These are phyloP conservation scores for sunflower (Helianthus annuus) DNA, from an alignment of 129 eudicot genomes.

Conservation along the genomic window DNA sequence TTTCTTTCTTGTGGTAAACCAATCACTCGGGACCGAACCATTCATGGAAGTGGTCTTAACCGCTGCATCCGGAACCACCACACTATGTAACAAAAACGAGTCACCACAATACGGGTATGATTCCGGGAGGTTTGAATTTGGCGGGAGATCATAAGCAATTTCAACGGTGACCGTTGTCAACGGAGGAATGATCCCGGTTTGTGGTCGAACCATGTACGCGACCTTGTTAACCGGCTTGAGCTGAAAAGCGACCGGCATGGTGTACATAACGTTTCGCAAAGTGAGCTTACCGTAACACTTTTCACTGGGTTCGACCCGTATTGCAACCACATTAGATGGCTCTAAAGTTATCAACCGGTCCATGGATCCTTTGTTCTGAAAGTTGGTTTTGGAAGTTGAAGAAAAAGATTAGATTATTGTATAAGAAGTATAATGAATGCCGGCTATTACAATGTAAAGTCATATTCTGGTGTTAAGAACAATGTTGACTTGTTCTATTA, in stretches of 20 bases:
- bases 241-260: conserved; percentile 82
- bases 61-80: conserved; percentile 74
- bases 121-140: conserved; percentile 48
- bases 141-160: conserved; percentile 43
- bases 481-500: conserved; percentile 73
- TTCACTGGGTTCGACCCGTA: conserved; percentile 57
- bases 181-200: conserved; percentile 68
- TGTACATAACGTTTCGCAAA: conserved; percentile 73
- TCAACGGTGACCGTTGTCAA: conserved; percentile 50
- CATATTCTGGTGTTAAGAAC: conserved; percentile 52
- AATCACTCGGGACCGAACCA: conserved; percentile 61
- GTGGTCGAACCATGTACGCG: conserved; percentile 52
- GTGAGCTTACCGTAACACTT: conserved; percentile 56
- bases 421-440: conserved; percentile 27
- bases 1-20: conserved; percentile 76
- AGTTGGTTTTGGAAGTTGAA: conserved; percentile 25
- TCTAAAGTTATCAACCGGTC: conserved; percentile 69
- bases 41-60: conserved; percentile 43
- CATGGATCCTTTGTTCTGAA: conserved; percentile 33
- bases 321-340: conserved; percentile 65
- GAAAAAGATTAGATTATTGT: conserved; percentile 20
- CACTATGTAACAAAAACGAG: conserved; percentile 64
- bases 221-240: conserved; percentile 54
- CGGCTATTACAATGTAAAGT: conserved; percentile 50
- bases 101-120: conserved; percentile 59